These are phyloP conservation scores for Sporothrix inflata DNA, from an alignment of 2,329 filamentous ascomycete species.

Conservation along the genomic window DNA sequence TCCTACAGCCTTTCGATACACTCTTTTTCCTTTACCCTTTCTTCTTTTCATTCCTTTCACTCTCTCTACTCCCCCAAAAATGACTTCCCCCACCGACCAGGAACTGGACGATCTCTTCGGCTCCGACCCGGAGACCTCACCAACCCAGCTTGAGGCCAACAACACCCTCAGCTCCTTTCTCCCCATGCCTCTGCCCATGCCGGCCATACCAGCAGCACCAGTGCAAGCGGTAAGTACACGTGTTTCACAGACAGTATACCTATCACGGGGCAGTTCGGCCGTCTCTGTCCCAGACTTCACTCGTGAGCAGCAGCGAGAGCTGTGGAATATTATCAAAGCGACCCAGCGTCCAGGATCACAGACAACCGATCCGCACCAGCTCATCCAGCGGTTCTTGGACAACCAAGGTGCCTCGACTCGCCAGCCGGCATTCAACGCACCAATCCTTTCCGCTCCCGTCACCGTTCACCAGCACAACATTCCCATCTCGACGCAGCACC, in stretches of 20 bases:
- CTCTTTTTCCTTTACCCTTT: neutral
- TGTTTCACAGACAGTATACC: neutral
- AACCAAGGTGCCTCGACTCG: neutral
- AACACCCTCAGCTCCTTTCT: too few species aligned
- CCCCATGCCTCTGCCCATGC: neutral
- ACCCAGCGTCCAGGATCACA: neutral
- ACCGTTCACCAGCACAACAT: neutral
- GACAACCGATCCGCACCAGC: neutral
- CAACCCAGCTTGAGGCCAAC: neutral
- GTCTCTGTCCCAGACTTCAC: slow-evolving; percentile 13
- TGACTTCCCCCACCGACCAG: neutral
- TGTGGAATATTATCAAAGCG: slow-evolving; percentile 19
- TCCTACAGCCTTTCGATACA: neutral
- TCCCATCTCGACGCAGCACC: slow-evolving; percentile 23
- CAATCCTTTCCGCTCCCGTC: neutral
- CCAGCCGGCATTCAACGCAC: neutral
- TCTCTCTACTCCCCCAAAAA: neutral
- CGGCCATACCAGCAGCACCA: neutral
- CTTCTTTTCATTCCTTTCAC: neutral
- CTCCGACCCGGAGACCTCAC: neutral
- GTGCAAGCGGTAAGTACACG: neutral
- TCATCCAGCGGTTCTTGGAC: slow-evolving; percentile 16
- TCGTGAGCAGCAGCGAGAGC: neutral
- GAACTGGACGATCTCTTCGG: slow-evolving; percentile 24
- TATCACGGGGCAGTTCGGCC: neutral